Conservation (phyloP, 306 rosid genomes). For the Quercus glauca region DNA sequence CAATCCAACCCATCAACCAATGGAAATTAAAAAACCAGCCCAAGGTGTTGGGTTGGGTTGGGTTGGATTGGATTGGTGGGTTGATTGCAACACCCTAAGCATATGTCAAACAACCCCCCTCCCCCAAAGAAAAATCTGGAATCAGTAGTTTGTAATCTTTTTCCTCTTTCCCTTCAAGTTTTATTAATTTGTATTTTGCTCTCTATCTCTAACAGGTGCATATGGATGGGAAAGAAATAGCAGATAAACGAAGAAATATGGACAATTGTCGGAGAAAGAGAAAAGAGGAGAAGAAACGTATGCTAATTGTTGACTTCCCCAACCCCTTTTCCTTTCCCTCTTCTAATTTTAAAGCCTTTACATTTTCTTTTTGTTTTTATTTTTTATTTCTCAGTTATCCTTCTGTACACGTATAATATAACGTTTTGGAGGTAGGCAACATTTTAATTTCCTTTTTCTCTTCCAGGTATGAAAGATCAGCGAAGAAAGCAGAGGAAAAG, state of each 20-base stretch:
- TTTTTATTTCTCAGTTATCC: not conserved
- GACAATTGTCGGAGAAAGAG: constrained; percentile 58
- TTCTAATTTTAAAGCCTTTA: not conserved
- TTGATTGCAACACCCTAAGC: too few species aligned
- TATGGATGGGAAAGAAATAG: constrained; percentile 52
- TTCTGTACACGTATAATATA: not conserved
- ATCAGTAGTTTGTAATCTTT: not conserved
- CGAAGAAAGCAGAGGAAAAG: constrained; percentile 63
- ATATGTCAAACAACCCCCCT: too few species aligned
- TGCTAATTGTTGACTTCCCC: not conserved
- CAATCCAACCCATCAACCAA: too few species aligned
- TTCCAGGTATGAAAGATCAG: constrained; percentile 72
- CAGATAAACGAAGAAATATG: constrained; percentile 48
- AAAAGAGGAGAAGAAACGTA: constrained; percentile 84
- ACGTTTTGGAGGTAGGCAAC: not conserved
- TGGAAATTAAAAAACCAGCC: too few species aligned
- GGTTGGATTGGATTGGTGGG: too few species aligned
- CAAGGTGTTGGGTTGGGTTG: too few species aligned
- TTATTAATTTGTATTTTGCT: not conserved
- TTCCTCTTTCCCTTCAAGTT: not conserved
- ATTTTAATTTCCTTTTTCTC: not conserved
- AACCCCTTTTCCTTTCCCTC: not conserved
- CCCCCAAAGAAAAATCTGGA: not conserved
- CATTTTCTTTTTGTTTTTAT: not conserved
- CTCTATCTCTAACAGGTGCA: constrained; percentile 48